phyloP scores from a whole-genome alignment of 2,329 filamentous ascomycete genomes.

The Lanzia echinophila region DNA sequence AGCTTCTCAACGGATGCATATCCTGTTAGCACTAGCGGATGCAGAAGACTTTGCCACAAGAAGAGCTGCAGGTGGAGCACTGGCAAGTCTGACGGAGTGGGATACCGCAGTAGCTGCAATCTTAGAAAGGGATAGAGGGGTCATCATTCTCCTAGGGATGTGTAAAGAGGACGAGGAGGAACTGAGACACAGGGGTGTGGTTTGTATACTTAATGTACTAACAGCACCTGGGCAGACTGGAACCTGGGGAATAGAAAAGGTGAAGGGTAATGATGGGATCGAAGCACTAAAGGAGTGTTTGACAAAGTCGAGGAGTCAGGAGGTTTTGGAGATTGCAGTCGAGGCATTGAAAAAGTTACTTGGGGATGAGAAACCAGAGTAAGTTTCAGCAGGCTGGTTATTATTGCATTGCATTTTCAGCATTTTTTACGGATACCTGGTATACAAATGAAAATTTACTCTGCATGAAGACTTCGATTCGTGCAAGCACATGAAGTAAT shows the following conservation, averaged over 20 bases:
- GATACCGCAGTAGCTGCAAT: conserved; percentile 68
- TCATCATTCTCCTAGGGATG: conserved; percentile 72
- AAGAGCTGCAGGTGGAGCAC: conserved; percentile 76
- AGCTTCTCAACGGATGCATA: conserved; percentile 68
- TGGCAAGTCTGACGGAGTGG: conserved; percentile 77
- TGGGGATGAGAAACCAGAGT: conserved; percentile 8
- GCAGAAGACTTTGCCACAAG: conserved; percentile 74
- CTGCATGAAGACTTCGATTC: no score
- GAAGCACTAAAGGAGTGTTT: conserved; percentile 64
- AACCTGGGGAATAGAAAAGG: conserved; percentile 48
- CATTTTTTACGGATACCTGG: no score
- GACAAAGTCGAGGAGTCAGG: conserved; percentile 59
- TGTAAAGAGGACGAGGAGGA: conserved; percentile 68
- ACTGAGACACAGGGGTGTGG: conserved; percentile 65
- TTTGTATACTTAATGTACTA: conserved; percentile 68
- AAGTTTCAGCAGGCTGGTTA: background rate
- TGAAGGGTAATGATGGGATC: conserved; percentile 57
- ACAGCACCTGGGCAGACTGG: conserved; percentile 60
- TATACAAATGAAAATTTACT: no score
- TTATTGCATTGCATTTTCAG: no score
- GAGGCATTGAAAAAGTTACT: conserved; percentile 57
- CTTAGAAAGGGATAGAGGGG: conserved; percentile 62
- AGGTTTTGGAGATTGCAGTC: conserved; percentile 65
- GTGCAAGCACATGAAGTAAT: no score
- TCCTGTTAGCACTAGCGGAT: conserved; percentile 82